Conservation (phyloP, 2,329 filamentous ascomycete genomes). For the Didymellaceae sp. region DNA sequence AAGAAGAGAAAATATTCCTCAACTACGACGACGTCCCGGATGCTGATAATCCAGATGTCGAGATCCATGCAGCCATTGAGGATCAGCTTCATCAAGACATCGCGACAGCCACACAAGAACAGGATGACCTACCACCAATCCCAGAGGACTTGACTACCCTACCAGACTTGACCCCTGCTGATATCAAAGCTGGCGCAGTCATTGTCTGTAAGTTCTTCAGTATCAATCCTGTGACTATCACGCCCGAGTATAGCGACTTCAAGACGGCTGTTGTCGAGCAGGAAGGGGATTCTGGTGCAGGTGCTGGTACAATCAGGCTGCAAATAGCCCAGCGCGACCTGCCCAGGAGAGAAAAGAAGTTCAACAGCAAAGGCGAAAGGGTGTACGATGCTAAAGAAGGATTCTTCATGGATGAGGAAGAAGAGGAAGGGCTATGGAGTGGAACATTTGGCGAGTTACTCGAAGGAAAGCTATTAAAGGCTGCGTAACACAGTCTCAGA, state of each 20-base stretch:
- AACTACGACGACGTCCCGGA: conserved; percentile 43
- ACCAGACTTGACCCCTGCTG: conserved; percentile 55
- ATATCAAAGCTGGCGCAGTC: conserved; percentile 65
- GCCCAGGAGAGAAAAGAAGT: conserved; percentile 61
- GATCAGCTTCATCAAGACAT: conserved; percentile 53
- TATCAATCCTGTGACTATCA: conserved; percentile 66
- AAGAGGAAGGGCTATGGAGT: conserved; percentile 36
- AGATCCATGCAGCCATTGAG: conserved; percentile 32
- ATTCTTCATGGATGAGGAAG: conserved; percentile 37
- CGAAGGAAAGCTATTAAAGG: conserved; percentile 37
- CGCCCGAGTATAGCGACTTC: conserved; percentile 67
- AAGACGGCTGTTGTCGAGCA: conserved; percentile 67
- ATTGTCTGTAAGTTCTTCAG: conserved; percentile 71
- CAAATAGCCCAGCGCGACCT: conserved; percentile 74
- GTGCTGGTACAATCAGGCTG: conserved; percentile 64
- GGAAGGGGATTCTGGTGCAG: conserved; percentile 51
- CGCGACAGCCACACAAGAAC: conserved; percentile 43
- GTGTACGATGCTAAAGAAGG: conserved; percentile 70
- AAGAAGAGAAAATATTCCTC: conserved; percentile 35
- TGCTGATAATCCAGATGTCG: conserved; percentile 28
- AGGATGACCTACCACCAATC: conserved; percentile 68
- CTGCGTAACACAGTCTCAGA: conserved; percentile 19
- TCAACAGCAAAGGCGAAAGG: conserved; percentile 73
- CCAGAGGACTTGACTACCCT: conserved; percentile 65
- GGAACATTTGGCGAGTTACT: conserved; percentile 37